Percentiles rank a stretch among this genome's conserved stretches.
phyloP scores from a whole-genome alignment of 2,329 filamentous ascomycete genomes.

The Aspergillus phoenicis region DNA sequence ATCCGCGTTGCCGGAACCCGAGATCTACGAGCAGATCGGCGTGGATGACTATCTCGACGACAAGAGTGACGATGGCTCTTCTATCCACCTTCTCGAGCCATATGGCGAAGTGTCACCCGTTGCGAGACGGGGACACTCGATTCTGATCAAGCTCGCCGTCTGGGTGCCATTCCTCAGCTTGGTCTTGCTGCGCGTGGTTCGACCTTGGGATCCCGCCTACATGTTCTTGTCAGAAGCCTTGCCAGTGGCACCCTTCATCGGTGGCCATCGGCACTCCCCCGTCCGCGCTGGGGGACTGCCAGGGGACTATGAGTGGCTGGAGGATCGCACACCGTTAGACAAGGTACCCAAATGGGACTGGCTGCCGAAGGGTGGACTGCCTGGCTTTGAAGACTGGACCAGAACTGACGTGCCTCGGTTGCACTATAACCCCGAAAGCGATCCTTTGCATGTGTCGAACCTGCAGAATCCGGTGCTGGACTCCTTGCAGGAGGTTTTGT shows the following conservation, averaged over 20 bases:
- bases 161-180: slow-evolving; percentile 27
- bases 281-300: slow-evolving; percentile 24
- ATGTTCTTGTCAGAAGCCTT: slow-evolving; percentile 31
- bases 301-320: slow-evolving; percentile 25
- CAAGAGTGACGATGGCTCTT: slow-evolving; percentile 29
- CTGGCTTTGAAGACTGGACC: slow-evolving; percentile 33
- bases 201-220: slow-evolving; percentile 31
- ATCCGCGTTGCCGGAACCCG: slow-evolving; percentile 20
- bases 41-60: slow-evolving; percentile 27
- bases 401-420: slow-evolving; percentile 10
- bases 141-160: slow-evolving; percentile 21
- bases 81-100: slow-evolving; percentile 20
- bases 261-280: slow-evolving; percentile 22
- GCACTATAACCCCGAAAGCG: slow-evolving; percentile 40
- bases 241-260: slow-evolving; percentile 26
- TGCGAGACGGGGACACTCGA: slow-evolving; percentile 11
- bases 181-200: slow-evolving; percentile 29
- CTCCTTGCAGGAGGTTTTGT: slow-evolving; percentile 31
- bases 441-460: slow-evolving; percentile 49
- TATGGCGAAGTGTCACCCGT: slow-evolving; percentile 8
- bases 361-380: slow-evolving; percentile 26
- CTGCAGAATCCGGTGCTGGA: slow-evolving; percentile 32
- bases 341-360: slow-evolving; percentile 27
- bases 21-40: slow-evolving; percentile 29
- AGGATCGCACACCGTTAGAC: slow-evolving; percentile 22